Evolutionary conservation across 768 basidiomycete genomes (phyloP).

Genomic region (Serendipita sp.): DNA sequence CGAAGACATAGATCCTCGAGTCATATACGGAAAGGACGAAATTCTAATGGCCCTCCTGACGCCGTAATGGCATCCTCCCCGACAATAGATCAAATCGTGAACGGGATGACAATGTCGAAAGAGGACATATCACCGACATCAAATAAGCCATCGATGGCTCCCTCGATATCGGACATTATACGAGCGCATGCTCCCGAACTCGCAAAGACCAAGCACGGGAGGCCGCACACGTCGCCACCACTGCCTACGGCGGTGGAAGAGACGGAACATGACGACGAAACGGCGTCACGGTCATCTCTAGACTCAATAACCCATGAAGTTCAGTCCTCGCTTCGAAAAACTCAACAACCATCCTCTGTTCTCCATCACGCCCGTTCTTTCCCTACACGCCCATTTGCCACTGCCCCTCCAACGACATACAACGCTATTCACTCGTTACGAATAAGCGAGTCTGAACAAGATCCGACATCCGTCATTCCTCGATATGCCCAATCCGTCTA

Average conservation of each 20-base stretch:
- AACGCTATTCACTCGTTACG: slow-evolving; percentile 7
- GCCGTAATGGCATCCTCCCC: background rate
- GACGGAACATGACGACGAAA: slow-evolving; percentile 19
- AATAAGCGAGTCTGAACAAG: background rate
- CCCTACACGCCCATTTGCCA: slow-evolving; percentile 11
- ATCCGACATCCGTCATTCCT: slow-evolving; percentile 12
- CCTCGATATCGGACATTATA: slow-evolving; percentile 82
- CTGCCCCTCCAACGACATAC: slow-evolving; percentile 7
- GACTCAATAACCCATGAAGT: slow-evolving; percentile 82
- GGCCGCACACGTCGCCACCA: background rate
- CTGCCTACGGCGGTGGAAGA: slow-evolving; percentile 27
- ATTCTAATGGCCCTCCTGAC: background rate
- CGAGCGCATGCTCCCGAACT: slow-evolving; percentile 49
- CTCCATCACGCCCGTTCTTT: slow-evolving; percentile 19
- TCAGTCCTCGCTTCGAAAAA: slow-evolving; percentile 34
- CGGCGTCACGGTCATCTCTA: slow-evolving; percentile 56
- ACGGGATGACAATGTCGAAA: background rate
- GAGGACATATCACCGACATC: background rate
- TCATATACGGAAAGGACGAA: background rate
- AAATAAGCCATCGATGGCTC: slow-evolving; percentile 31
- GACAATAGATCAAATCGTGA: background rate
- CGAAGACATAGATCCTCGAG: background rate
- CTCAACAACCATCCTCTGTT: slow-evolving; percentile 25
- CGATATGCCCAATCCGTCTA: slow-evolving; percentile 38
- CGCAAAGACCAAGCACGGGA: slow-evolving; percentile 3